These are phyloP conservation scores for Nemania diffusa DNA, from an alignment of 2,329 filamentous ascomycete genomes.

Conservation along the genomic window DNA sequence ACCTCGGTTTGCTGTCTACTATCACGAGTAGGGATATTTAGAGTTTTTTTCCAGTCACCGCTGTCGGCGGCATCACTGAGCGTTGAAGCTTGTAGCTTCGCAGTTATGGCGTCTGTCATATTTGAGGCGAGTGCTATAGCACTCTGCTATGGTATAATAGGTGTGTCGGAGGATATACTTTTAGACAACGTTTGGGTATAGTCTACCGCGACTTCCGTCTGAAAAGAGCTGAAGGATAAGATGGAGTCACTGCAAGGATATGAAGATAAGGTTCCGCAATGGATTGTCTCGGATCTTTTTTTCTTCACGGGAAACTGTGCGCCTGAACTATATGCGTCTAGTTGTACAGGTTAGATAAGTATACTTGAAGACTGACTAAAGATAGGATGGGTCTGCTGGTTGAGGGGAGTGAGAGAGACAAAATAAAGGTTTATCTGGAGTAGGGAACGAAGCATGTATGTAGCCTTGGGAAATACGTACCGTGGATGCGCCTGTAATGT, in stretches of 20 bases:
- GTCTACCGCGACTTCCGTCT: background rate
- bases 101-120: constrained; percentile 49
- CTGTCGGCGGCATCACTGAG: constrained; percentile 60
- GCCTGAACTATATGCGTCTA: background rate
- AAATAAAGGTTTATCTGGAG: background rate
- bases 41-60: constrained; percentile 78
- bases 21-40: constrained; percentile 79
- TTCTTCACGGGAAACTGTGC: background rate
- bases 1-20: constrained; percentile 85
- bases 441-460: too few species aligned
- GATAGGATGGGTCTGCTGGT: background rate
- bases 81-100: constrained; percentile 52
- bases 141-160: constrained; percentile 48
- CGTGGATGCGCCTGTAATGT: background rate
- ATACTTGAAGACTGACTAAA: background rate
- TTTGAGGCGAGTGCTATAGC: constrained; percentile 44
- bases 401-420: background rate
- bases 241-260: background rate
- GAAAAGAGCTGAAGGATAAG: background rate
- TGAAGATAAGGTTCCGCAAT: background rate
- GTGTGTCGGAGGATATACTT: background rate
- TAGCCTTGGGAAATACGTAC: constrained; percentile 14
- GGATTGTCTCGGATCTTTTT: background rate
- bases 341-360: constrained; percentile 4
- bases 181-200: background rate